phyloP scores from a whole-genome alignment of 116 monocot genomes.

The Phalaenopsis hybrid region DNA sequence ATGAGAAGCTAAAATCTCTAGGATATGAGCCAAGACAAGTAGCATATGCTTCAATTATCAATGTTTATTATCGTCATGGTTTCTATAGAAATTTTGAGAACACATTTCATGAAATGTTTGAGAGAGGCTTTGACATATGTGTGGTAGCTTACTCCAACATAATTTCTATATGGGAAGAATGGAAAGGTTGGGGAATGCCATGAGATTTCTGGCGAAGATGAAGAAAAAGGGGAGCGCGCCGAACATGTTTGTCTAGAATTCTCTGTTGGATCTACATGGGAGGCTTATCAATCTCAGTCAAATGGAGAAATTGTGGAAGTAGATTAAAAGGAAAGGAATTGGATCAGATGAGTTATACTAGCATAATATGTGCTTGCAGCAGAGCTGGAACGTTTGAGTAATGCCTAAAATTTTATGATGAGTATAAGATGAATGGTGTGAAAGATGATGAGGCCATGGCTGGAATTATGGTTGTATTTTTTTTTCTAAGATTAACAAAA shows the following conservation, averaged over 20 bases:
- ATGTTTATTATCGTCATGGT: constrained; percentile 62
- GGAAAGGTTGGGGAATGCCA: constrained; percentile 52
- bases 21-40: constrained; percentile 77
- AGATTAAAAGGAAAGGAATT: constrained; percentile 62
- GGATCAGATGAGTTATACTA: constrained; percentile 70
- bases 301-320: constrained; percentile 84
- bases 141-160: constrained; percentile 81
- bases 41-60: constrained; percentile 72
- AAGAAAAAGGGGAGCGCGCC: constrained; percentile 73
- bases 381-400: constrained; percentile 42
- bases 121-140: constrained; percentile 58
- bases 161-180: constrained; percentile 64
- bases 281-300: constrained; percentile 34
- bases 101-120: constrained; percentile 63
- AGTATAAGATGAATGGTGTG: constrained; percentile 51
- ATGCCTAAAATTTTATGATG: constrained; percentile 51
- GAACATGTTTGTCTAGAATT: constrained; percentile 82
- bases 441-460: constrained; percentile 56
- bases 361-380: constrained; percentile 56
- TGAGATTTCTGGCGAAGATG: constrained; percentile 72
- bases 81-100: constrained; percentile 38
- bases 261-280: constrained; percentile 75
- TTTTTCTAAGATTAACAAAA: constrained; percentile 45
- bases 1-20: constrained; percentile 39
- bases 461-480: constrained; percentile 80